Conservation (phyloP, 164 flowering plant species). For the Saururus chinensis region DNA sequence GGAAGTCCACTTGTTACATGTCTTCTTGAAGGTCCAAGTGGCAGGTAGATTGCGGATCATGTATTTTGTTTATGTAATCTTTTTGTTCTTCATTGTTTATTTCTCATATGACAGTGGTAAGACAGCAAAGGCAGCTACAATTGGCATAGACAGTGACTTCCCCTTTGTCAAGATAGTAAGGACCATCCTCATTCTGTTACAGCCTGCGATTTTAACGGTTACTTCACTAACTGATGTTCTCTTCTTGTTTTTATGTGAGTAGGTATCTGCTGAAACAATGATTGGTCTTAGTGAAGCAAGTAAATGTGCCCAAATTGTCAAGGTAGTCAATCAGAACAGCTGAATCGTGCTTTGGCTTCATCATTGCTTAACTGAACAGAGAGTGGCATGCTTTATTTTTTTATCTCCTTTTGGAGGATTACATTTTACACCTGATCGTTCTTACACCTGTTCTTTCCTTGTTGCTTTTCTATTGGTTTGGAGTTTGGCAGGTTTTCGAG, state of each 20-base stretch:
- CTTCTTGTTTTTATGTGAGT: not conserved
- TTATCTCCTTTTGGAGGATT: no score
- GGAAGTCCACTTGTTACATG: conserved; percentile 90
- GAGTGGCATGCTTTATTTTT: no score
- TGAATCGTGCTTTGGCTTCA: no score
- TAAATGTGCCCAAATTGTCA: conserved; percentile 88
- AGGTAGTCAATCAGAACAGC: conserved; percentile 24
- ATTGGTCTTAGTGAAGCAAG: conserved; percentile 89
- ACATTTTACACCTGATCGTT: no score
- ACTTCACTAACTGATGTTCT: not conserved
- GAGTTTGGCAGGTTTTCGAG: conserved; percentile 65
- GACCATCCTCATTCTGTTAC: not conserved
- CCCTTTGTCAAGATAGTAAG: conserved; percentile 96
- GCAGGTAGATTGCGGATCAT: conserved; percentile 42
- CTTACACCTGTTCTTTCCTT: no score
- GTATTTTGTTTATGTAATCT: not conserved
- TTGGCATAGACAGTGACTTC: conserved; percentile 92
- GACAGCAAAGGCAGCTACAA: conserved; percentile 87
- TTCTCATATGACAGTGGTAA: conserved; percentile 63
- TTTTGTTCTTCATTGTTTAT: no score
- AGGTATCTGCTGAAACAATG: conserved; percentile 94
- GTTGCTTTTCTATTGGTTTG: no score
- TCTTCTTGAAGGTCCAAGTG: conserved; percentile 92
- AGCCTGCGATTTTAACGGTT: no score
- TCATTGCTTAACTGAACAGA: no score